These are phyloP conservation scores for Chlamydomonas sphaeroides DNA, from an alignment of 139 green algal species.

Conservation along the genomic window DNA sequence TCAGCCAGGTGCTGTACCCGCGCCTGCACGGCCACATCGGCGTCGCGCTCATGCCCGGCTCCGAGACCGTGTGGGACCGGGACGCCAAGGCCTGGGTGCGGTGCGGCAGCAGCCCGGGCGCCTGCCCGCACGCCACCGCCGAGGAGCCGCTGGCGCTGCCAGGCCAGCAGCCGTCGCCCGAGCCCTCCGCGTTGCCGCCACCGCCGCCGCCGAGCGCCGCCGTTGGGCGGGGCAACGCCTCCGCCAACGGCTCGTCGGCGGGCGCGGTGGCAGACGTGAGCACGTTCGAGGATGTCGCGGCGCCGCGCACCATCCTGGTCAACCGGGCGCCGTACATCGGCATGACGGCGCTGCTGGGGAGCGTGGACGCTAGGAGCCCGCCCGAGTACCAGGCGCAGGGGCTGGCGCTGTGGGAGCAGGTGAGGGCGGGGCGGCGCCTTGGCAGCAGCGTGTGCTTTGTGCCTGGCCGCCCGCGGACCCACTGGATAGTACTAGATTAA, in stretches of 20 bases:
- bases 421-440: not conserved
- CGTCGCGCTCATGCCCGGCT: constrained; percentile 6
- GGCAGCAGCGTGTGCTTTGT: not conserved
- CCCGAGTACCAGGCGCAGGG: not conserved
- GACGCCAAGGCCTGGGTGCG: not conserved
- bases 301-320: not conserved
- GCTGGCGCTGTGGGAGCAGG: not conserved
- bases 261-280: not conserved
- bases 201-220: too few species aligned
- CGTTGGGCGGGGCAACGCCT: too few species aligned
- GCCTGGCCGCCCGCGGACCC: too few species aligned
- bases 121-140: not conserved
- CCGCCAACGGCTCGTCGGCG: too few species aligned
- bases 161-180: not conserved
- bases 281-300: not conserved
- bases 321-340: constrained; percentile 9
- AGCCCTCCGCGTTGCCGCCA: not conserved
- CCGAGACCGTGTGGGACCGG: not conserved
- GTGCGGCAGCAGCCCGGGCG: not conserved
- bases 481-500: not conserved
- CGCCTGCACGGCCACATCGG: constrained; percentile 3
- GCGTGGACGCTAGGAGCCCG: not conserved
- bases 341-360: constrained; percentile 25
- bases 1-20: not conserved
- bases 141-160: not conserved